A percentile compares a stretch with the other conserved stretches of the same genome.
Conservation (phyloP, 2,329 filamentous ascomycete species). For the Chaetomium olivaceum region DNA sequence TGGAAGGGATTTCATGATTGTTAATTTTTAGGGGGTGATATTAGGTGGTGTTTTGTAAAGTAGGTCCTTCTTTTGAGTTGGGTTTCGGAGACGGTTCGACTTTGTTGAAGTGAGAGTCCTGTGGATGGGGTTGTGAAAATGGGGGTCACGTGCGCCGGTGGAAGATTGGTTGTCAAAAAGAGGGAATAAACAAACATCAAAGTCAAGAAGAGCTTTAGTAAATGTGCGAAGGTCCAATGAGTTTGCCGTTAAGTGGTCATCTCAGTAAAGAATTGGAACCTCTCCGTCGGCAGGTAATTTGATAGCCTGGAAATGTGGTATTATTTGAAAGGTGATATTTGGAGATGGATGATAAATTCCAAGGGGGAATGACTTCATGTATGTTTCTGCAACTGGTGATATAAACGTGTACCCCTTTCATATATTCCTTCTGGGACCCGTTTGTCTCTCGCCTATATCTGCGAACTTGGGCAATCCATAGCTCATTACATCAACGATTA, state of each 20-base stretch:
- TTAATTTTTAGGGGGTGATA: background rate
- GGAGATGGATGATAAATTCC: too few species aligned
- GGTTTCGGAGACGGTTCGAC: background rate
- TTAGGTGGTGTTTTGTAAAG: background rate
- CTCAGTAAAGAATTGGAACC: background rate
- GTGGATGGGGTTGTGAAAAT: background rate
- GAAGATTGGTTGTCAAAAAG: background rate
- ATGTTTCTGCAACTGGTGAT: too few species aligned
- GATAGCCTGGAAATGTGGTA: background rate
- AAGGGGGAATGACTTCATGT: too few species aligned
- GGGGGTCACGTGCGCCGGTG: conserved; percentile 15
- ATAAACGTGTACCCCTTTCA: too few species aligned
- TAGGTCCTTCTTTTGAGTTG: background rate
- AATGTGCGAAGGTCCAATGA: background rate
- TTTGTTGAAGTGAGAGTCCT: background rate
- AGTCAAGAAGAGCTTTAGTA: background rate
- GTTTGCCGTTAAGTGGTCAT: background rate
- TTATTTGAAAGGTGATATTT: too few species aligned
- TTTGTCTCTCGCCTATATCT: too few species aligned
- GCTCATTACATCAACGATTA: too few species aligned
- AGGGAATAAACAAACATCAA: background rate
- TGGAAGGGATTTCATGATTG: conserved; percentile 31
- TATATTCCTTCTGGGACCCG: too few species aligned
- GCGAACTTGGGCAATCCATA: too few species aligned
- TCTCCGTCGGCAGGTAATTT: background rate